phyloP scores from a whole-genome alignment of 768 basidiomycete genomes.

The Gloeopeniophorella convolvens region DNA sequence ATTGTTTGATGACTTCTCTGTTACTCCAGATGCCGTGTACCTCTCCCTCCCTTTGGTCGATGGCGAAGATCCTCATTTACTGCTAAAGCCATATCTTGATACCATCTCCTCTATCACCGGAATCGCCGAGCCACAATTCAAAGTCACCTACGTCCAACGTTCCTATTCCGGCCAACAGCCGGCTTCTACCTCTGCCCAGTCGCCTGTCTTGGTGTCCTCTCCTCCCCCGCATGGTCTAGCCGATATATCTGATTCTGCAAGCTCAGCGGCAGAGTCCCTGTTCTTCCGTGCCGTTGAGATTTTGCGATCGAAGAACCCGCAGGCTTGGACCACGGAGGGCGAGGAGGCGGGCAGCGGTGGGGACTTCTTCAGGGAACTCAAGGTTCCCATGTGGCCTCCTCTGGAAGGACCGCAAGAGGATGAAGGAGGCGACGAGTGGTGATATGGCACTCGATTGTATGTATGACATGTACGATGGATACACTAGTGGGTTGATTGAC shows the following conservation, averaged over 20 bases:
- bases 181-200: not conserved
- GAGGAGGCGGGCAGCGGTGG: not conserved
- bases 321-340: slow-evolving; percentile 4
- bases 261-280: slow-evolving; percentile 13
- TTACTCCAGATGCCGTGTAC: slow-evolving; percentile 19
- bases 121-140: slow-evolving; percentile 14
- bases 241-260: slow-evolving; percentile 17
- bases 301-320: slow-evolving; percentile 9
- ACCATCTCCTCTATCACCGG: slow-evolving; percentile 15
- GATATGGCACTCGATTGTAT: not conserved
- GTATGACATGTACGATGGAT: no score
- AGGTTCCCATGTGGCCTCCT: slow-evolving; percentile 17
- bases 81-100: slow-evolving; percentile 27
- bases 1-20: not conserved
- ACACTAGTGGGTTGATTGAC: no score
- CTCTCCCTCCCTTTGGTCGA: slow-evolving; percentile 15
- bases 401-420: slow-evolving; percentile 10
- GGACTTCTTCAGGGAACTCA: slow-evolving; percentile 20
- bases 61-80: slow-evolving; percentile 15
- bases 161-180: not conserved
- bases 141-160: slow-evolving; percentile 12
- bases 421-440: slow-evolving; percentile 9
- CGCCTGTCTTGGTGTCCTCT: slow-evolving; percentile 10
- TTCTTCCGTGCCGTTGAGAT: slow-evolving; percentile 16
- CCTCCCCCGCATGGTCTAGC: slow-evolving; percentile 1